These are phyloP conservation scores for Vitis hybrid DNA, from an alignment of 177 flowering plant genomes.

Conservation along the genomic window DNA sequence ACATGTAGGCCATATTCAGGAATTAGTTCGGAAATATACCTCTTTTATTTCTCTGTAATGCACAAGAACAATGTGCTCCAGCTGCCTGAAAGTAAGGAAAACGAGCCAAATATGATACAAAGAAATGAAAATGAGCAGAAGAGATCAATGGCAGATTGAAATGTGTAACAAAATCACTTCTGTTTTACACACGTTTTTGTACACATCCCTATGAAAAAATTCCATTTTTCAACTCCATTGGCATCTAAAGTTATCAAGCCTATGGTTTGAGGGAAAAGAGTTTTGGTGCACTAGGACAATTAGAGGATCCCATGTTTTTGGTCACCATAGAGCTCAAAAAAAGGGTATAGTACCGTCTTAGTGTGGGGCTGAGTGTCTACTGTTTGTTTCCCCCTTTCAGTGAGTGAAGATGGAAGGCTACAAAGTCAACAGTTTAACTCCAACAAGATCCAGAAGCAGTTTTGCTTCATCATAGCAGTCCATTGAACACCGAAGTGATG, in stretches of 20 bases:
- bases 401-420: too few relatives aligned
- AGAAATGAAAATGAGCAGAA: background rate
- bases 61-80: constrained; percentile 74
- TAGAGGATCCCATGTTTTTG: too few relatives aligned
- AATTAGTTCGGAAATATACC: constrained; percentile 29
- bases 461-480: too few relatives aligned
- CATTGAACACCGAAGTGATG: too few relatives aligned
- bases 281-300: too few relatives aligned
- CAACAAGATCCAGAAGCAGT: too few relatives aligned
- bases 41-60: constrained; percentile 78
- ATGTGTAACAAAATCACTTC: background rate
- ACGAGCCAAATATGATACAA: background rate
- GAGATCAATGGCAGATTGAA: background rate
- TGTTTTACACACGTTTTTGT: background rate
- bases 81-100: constrained; percentile 44
- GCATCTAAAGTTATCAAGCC: background rate
- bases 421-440: too few relatives aligned
- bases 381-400: too few relatives aligned
- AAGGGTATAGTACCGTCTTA: too few relatives aligned
- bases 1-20: background rate
- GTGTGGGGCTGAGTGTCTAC: too few relatives aligned
- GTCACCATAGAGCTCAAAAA: too few relatives aligned
- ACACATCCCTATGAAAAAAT: background rate
- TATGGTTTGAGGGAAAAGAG: background rate
- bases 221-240: background rate